A percentile compares a stretch with the other conserved stretches of the same genome.
These are phyloP conservation scores for Nitzschia sp. DNA, from an alignment of 108 stramenopile species.

Conservation along the genomic window DNA sequence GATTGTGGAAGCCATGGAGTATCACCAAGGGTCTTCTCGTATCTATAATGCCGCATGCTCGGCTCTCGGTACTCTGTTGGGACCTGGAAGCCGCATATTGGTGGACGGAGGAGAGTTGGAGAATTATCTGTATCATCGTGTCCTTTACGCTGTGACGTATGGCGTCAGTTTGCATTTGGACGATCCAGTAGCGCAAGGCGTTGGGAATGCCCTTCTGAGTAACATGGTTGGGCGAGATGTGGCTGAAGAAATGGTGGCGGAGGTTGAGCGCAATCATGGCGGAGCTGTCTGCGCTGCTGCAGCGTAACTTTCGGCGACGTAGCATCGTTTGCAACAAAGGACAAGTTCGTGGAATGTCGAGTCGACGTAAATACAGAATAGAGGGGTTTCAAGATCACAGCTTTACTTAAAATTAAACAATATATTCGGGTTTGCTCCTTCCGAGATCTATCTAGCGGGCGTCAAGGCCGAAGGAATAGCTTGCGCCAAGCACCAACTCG, in stretches of 20 bases:
- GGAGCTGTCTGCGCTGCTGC: not conserved
- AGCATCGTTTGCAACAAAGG: no score
- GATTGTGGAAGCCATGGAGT: constrained; percentile 12
- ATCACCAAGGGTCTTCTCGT: not conserved
- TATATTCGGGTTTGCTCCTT: no score
- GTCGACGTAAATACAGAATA: no score
- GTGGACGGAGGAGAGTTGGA: not conserved
- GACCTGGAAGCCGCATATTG: not conserved
- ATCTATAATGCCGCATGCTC: constrained; percentile 21
- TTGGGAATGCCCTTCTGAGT: constrained; percentile 3
- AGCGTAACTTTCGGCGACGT: no score
- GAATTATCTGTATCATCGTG: constrained; percentile 8
- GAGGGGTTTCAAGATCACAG: no score
- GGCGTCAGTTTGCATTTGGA: constrained; percentile 7
- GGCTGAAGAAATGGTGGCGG: constrained; percentile 7
- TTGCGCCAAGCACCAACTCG: no score
- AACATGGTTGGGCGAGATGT: constrained; percentile 11
- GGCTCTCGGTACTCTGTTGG: constrained; percentile 12
- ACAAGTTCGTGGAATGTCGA: not conserved
- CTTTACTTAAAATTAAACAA: no score
- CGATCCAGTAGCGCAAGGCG: constrained; percentile 14
- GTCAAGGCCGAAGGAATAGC: no score
- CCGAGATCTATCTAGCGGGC: no score
- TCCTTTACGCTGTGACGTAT: not conserved
- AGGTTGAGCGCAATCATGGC: constrained; percentile 4